Base-by-base conservation (phyloP, 108 stramenopile species). In the Tribonema minus region DNA sequence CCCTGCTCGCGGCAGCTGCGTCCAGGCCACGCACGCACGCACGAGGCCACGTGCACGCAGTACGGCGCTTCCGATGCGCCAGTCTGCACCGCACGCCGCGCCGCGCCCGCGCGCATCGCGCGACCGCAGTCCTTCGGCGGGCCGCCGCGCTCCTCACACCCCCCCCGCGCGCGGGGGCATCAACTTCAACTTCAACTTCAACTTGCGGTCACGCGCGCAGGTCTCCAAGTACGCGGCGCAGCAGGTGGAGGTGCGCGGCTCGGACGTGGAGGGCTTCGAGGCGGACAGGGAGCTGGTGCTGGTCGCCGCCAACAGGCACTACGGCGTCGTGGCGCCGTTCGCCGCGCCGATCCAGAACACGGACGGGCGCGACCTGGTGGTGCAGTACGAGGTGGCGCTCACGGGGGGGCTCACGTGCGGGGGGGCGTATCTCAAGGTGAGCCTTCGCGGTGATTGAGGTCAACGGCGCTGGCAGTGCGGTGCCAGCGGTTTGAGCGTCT, bases 381-480 rank as follows among this genome's bases (percentile, higher is more conserved):
- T 88, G 12, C 88, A 89, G 70, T 89, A 89, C 72, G 88, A 89
- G 75, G 72, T 87, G 59, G 41, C 83, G 80, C 58, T 87, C 15
- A 58, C 59, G 37, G 79, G 85, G 33, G 79, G 80, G 9, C 37
- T 88, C 20, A 46, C 38, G 39, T 89, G 88, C 72, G 87, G 87
- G 15, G 88, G 88, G 6, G 87, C 86, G 0, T 88, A 88, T 58
- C 46, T 88, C 28, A 82, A 85, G 76, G 73, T 85, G 33, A 66
- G 64, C 9, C 25, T 28, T 2, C 54, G 58, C 23, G 3, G 46
- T 23, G 32, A 2, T 26, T 66, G 15, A 30, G 28, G n/a, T 15
- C 12, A 23, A 6, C 20, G 5, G 7, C 4, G 3, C n/a, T 20
- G 0, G 6, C 26, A 58, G 27, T 28, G 29, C 27, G 25, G 15